Evolutionary conservation across 306 rosid species (phyloP), one percentile per base, ranked within the genome.

Genomic region (Castanopsis chinensis): DNA sequence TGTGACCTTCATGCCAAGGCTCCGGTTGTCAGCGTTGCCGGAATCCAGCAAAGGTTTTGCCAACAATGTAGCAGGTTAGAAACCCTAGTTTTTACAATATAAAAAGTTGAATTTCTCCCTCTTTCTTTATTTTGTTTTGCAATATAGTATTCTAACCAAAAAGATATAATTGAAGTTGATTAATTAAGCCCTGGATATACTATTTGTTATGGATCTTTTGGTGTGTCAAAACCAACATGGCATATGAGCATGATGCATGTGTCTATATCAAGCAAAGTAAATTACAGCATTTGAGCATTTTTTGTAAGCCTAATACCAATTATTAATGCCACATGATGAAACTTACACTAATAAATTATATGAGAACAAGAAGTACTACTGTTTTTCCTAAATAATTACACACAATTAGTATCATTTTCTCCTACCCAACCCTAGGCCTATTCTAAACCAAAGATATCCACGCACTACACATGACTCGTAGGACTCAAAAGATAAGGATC

Each of bases 61-160:
- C 99, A 96, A 79, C 99, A 96, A 91, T 96, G 99, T 78, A 96
- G 99, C 94, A 96, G 97, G 99, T 94, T 55, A 68, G 13, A 84
- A 83, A 90, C 97, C 92, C 93, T 90, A 86, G 79, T 78, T 35
- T 59, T 59, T 21, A 59, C 28, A 72, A 33, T 49, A 41, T 17
- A 30, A 5, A 5, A 9, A 59, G 27, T 35, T 3, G 7, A n/a
- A 4, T 63, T 69, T 74, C 17, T 6, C 41, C 53, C 19, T 25
- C 53, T 0, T 59, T n/a, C 17, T 1, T 18, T 25, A 9, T 35
- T 8, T 49, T 49, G 0, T 41, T 41, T 41, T 8, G 11, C 45
- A 0, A 41, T 41, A 8, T 41, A 8, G 45, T 41, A 41, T 41
- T 8, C 45, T 41, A 41, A 41, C 11, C 45, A 61, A 5, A 21